phyloP scores from a whole-genome alignment of 1,139 yeast species.

The Arxiozyma slooffiae region DNA sequence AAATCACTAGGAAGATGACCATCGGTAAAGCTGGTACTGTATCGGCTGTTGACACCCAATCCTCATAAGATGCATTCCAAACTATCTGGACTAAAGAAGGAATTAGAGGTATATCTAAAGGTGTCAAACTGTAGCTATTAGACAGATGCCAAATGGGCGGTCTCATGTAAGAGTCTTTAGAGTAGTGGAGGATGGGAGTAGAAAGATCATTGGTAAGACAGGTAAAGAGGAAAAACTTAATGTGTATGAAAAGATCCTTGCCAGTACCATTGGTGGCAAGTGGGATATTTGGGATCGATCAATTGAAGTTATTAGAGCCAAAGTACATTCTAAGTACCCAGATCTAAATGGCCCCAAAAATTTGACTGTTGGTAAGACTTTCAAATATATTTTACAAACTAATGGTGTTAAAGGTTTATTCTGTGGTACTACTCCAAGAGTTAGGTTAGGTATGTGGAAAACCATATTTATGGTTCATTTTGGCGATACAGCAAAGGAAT shows the following conservation, averaged over 20 bases:
- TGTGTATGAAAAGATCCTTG: slow-evolving; percentile 70
- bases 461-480: slow-evolving; percentile 97
- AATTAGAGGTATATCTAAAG: slow-evolving; percentile 86
- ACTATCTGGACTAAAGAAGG: slow-evolving; percentile 82
- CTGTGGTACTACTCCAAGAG: slow-evolving; percentile 94
- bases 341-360: slow-evolving; percentile 96
- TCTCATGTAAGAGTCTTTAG: slow-evolving; percentile 90
- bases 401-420: slow-evolving; percentile 87
- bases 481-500: slow-evolving; percentile 80
- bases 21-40: slow-evolving; percentile 48
- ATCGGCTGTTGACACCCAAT: slow-evolving; percentile 50
- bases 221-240: slow-evolving; percentile 50
- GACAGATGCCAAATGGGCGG: slow-evolving; percentile 99
- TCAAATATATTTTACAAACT: slow-evolving; percentile 68
- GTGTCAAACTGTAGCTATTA: slow-evolving; percentile 98
- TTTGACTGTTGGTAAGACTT: slow-evolving; percentile 67
- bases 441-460: slow-evolving; percentile 96
- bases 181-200: slow-evolving; percentile 79
- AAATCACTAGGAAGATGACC: slow-evolving; percentile 82
- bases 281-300: slow-evolving; percentile 98
- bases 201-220: slow-evolving; percentile 50
- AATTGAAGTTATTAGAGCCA: slow-evolving; percentile 92
- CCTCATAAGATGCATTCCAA: slow-evolving; percentile 76
- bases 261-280: slow-evolving; percentile 92
- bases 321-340: slow-evolving; percentile 86